These are phyloP conservation scores for Daedalea quercina DNA, from an alignment of 768 basidiomycete species.

Conservation along the genomic window DNA sequence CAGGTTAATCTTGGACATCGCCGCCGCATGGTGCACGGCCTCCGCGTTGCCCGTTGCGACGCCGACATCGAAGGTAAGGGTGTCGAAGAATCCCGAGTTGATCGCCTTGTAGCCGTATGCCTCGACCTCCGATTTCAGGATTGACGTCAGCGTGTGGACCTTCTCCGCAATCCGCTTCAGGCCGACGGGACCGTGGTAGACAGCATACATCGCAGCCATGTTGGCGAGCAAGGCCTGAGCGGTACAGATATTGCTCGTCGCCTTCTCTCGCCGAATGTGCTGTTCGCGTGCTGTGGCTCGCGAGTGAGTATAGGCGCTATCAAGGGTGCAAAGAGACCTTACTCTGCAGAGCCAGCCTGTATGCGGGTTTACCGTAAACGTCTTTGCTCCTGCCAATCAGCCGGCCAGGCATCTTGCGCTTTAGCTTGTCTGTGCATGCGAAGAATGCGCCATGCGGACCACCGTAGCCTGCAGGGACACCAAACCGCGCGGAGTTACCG, in stretches of 20 bases:
- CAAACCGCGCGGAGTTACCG: constrained; percentile 94
- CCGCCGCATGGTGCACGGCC: constrained; percentile 63
- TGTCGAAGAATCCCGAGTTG: constrained; percentile 87
- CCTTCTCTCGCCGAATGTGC: constrained; percentile 96
- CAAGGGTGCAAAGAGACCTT: constrained; percentile 19
- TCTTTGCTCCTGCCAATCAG: constrained; percentile 90
- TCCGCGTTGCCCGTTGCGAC: constrained; percentile 46
- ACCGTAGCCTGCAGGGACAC: constrained; percentile 95
- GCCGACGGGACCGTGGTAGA: constrained; percentile 91
- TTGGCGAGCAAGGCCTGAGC: constrained; percentile 97
- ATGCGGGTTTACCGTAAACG: constrained; percentile 76
- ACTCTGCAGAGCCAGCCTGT: constrained; percentile 94
- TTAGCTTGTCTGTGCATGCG: constrained; percentile 84
- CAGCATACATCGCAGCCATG: constrained; percentile 98
- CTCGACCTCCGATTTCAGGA: constrained; percentile 63
- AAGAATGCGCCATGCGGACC: constrained; percentile 98
- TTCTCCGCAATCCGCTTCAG: constrained; percentile 80
- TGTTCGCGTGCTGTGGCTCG: constrained; percentile 74
- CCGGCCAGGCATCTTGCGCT: constrained; percentile 98
- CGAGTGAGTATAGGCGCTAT: background rate
- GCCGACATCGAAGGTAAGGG: constrained; percentile 72
- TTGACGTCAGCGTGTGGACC: constrained; percentile 82
- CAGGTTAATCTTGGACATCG: constrained; percentile 71
- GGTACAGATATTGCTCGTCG: constrained; percentile 98
- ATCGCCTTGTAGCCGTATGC: constrained; percentile 65